Percentiles rank a stretch among this genome's conserved stretches.
These are phyloP conservation scores for Rubia tinctorum DNA, from an alignment of 305 asterid genomes.

Conservation along the genomic window DNA sequence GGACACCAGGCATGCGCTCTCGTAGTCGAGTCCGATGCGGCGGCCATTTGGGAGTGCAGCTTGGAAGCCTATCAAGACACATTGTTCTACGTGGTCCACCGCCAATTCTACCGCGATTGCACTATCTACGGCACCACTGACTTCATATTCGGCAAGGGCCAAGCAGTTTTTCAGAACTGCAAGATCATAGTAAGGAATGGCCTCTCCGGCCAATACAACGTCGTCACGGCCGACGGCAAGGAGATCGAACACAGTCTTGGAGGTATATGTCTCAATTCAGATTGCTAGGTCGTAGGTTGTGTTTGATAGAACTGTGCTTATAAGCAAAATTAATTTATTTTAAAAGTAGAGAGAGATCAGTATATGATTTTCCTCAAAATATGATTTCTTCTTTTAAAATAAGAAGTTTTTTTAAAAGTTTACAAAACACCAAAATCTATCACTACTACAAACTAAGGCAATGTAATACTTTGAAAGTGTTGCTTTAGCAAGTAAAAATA, in stretches of 20 bases:
- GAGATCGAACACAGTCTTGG: constrained; percentile 21
- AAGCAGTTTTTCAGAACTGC: constrained; percentile 54
- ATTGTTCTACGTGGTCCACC: constrained; percentile 42
- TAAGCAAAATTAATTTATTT: too few relatives aligned
- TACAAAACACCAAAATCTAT: too few relatives aligned
- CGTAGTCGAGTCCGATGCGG: constrained; percentile 37
- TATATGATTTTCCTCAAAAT: too few relatives aligned
- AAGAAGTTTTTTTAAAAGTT: too few relatives aligned
- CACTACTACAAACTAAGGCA: too few relatives aligned
- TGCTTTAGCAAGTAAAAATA: too few relatives aligned
- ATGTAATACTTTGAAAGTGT: too few relatives aligned
- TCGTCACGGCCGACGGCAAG: constrained; percentile 69
- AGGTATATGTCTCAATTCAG: neutral
- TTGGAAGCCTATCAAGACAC: constrained; percentile 76
- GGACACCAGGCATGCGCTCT: constrained; percentile 80
- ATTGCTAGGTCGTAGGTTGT: too few relatives aligned
- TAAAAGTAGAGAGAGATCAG: too few relatives aligned
- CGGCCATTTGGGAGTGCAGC: constrained; percentile 64
- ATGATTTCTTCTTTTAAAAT: too few relatives aligned
- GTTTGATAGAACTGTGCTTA: too few relatives aligned
- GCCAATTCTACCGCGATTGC: constrained; percentile 72
- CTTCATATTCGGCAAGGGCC: constrained; percentile 74
- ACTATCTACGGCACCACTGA: constrained; percentile 67
- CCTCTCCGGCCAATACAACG: constrained; percentile 29
- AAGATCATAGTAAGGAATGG: constrained; percentile 54